Evolutionary conservation across 345 rosid genomes (phyloP).

Genomic region (Boechera divaricarpa): DNA sequence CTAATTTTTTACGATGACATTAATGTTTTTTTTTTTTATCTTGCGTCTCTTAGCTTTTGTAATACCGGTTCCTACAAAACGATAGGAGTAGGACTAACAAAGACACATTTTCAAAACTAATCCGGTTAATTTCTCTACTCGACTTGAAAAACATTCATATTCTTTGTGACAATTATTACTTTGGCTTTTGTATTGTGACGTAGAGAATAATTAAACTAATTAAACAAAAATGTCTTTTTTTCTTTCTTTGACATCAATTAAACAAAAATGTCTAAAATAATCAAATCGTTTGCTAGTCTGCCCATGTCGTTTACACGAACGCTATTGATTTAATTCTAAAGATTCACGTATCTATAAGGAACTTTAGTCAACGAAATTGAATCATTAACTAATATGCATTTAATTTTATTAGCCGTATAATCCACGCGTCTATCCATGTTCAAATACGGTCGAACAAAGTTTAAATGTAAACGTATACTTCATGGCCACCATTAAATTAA

Average conservation of each 20-base stretch:
- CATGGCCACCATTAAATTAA: neutral
- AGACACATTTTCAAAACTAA: too few relatives aligned
- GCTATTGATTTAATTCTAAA: slow-evolving; percentile 18
- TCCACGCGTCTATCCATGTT: slow-evolving; percentile 21
- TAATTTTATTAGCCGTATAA: slow-evolving; percentile 1
- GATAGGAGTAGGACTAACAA: neutral
- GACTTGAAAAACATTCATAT: slow-evolving; percentile 10
- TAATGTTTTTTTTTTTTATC: neutral
- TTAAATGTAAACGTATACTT: neutral
- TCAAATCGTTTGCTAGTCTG: slow-evolving; percentile 24
- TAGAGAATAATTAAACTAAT: neutral
- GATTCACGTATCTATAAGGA: slow-evolving; percentile 32
- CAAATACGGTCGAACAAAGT: neutral
- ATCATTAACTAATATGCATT: slow-evolving; percentile 13
- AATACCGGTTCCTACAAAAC: neutral
- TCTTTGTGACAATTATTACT: slow-evolving; percentile 6
- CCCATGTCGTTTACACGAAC: slow-evolving; percentile 34
- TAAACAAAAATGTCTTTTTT: too few relatives aligned
- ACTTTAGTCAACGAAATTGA: slow-evolving; percentile 24
- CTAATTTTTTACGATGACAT: too few relatives aligned
- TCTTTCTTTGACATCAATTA: neutral
- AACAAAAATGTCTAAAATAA: slow-evolving; percentile 3
- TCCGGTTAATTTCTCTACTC: neutral
- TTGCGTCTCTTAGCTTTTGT: neutral
- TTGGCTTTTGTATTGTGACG: neutral